These are phyloP conservation scores for Colletotrichum australisinense DNA, from an alignment of 2,329 filamentous ascomycete genomes.

Conservation along the genomic window DNA sequence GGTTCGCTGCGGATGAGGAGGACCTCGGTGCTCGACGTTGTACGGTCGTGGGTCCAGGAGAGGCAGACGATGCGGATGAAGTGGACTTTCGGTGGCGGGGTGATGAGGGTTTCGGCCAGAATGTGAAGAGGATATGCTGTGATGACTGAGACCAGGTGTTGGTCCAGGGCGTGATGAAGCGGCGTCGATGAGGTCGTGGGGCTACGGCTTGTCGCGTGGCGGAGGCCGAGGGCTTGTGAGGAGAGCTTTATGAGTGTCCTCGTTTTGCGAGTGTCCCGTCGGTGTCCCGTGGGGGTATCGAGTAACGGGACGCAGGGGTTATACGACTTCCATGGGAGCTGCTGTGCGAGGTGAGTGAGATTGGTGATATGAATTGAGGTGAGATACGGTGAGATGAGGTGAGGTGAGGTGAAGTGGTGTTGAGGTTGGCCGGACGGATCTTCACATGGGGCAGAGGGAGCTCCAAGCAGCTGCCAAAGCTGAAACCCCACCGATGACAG, in stretches of 20 bases:
- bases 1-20: no score
- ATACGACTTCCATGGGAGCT: conserved; percentile 16
- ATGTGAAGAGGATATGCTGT: no score
- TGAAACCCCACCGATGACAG: conserved; percentile 33
- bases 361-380: not conserved
- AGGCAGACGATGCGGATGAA: conserved; percentile 89
- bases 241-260: no score
- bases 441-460: conserved; percentile 32
- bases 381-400: conserved; percentile 4
- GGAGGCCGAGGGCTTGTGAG: conserved; percentile 57
- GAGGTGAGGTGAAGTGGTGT: conserved; percentile 15
- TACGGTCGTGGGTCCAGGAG: conserved; percentile 85
- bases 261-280: no score
- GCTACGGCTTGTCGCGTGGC: no score
- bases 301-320: not conserved
- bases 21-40: no score
- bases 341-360: conserved; percentile 1
- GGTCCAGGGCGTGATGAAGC: no score
- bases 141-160: no score
- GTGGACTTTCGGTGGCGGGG: no score
- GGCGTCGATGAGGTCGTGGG: no score
- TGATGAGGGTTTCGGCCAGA: no score
- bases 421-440: conserved; percentile 17
- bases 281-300: not conserved
- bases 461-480: conserved; percentile 19